A percentile compares a stretch with the other conserved stretches of the same genome.
phyloP scores from a whole-genome alignment of 306 rosid genomes.

The Cicer yamashitae region DNA sequence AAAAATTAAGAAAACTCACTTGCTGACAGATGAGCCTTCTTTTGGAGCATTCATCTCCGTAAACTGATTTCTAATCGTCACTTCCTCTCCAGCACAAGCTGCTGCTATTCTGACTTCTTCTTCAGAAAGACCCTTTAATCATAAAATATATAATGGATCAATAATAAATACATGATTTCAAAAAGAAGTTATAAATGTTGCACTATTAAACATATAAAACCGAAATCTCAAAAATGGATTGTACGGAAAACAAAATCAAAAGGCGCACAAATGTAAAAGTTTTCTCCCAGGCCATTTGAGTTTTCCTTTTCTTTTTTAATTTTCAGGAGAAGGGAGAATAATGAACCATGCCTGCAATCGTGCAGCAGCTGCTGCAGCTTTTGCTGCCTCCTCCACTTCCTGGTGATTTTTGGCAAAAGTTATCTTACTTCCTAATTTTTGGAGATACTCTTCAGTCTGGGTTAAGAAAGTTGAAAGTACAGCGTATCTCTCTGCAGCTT shows the following conservation, averaged over 20 bases:
- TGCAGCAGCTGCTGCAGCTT: constrained; percentile 88
- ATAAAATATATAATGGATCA: constrained; percentile 46
- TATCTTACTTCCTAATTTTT: constrained; percentile 91
- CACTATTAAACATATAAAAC: constrained; percentile 20
- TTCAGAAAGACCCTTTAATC: constrained; percentile 90
- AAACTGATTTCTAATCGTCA: constrained; percentile 90
- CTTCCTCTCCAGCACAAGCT: constrained; percentile 98
- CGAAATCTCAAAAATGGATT: constrained; percentile 14
- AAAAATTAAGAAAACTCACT: constrained; percentile 59
- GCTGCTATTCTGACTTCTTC: constrained; percentile 97
- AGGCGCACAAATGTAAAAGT: neutral
- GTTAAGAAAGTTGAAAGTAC: constrained; percentile 90
- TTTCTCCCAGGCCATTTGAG: constrained; percentile 15
- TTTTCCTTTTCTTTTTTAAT: neutral
- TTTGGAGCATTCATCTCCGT: constrained; percentile 94
- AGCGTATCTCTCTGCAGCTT: constrained; percentile 95
- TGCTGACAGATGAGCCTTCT: constrained; percentile 88
- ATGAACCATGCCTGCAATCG: constrained; percentile 75
- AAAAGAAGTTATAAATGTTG: constrained; percentile 14
- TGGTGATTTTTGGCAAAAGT: constrained; percentile 89
- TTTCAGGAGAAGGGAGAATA: neutral
- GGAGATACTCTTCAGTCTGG: constrained; percentile 98
- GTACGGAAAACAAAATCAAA: constrained; percentile 5
- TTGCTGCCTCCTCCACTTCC: constrained; percentile 94
- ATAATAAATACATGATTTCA: constrained; percentile 16